A percentile compares a stretch with the other conserved stretches of the same genome.
phyloP scores from a whole-genome alignment of 2,329 filamentous ascomycete species.

The Beauveria australis region DNA sequence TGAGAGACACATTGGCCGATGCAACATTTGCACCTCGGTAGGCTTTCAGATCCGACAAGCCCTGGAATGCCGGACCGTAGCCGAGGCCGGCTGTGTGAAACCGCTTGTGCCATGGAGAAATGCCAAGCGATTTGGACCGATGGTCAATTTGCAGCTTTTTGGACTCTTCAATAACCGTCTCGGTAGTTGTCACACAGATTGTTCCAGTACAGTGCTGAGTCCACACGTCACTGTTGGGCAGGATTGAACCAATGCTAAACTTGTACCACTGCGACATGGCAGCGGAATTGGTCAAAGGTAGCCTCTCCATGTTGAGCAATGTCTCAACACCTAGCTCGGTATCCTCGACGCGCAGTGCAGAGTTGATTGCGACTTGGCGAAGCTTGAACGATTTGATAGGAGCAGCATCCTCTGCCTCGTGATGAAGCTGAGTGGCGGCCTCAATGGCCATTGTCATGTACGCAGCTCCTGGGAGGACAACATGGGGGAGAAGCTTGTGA shows the following conservation, averaged over 20 bases:
- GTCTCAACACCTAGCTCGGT: constrained; percentile 18
- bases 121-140: not conserved
- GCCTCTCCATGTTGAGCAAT: constrained; percentile 15
- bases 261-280: constrained; percentile 19
- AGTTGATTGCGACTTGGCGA: constrained; percentile 17
- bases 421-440: constrained; percentile 16
- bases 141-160: not conserved
- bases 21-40: constrained; percentile 16
- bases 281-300: constrained; percentile 16
- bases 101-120: constrained; percentile 16
- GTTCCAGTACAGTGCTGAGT: constrained; percentile 19
- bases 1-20: constrained; percentile 15
- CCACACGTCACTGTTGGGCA: constrained; percentile 16
- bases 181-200: constrained; percentile 14
- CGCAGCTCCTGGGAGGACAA: constrained; percentile 25
- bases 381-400: constrained; percentile 15
- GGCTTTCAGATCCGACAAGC: constrained; percentile 15
- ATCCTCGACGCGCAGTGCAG: constrained; percentile 16
- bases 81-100: constrained; percentile 16
- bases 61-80: constrained; percentile 18
- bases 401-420: not conserved
- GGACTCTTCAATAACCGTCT: constrained; percentile 7
- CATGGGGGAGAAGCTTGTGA: constrained; percentile 20
- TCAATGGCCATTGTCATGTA: constrained; percentile 26
- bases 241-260: constrained; percentile 18